Evolutionary conservation across 1,284 basidiomycete species (phyloP).

Genomic region (Puccinia novopanici): DNA sequence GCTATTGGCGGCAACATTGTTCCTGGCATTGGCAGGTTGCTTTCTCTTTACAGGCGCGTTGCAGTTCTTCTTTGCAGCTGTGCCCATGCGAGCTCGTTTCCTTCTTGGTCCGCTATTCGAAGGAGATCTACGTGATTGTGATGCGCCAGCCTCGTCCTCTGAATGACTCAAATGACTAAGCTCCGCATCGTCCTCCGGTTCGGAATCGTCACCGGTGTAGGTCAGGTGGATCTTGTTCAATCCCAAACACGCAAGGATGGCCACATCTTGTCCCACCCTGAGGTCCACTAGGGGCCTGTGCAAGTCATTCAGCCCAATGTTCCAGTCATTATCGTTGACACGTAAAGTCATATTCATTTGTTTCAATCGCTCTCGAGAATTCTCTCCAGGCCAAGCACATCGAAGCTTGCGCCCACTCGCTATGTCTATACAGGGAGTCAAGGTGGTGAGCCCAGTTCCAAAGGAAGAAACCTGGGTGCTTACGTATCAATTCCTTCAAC

Average conservation of each 20-base stretch:
- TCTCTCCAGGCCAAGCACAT: background rate
- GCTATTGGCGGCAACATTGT: no score
- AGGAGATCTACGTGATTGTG: no score
- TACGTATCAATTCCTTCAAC: background rate
- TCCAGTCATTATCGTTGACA: background rate
- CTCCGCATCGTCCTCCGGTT: no score
- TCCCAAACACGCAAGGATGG: background rate
- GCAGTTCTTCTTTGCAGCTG: no score
- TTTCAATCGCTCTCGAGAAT: background rate
- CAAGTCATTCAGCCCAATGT: background rate
- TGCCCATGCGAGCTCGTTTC: no score
- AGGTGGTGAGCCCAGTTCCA: background rate
- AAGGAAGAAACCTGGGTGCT: background rate
- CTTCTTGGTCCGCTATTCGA: no score
- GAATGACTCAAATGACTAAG: no score
- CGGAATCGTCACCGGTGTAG: background rate
- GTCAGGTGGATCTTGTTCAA: conserved; percentile 10
- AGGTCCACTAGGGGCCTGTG: background rate
- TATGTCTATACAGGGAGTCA: no score
- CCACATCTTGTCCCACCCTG: background rate
- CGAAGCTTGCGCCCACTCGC: background rate
- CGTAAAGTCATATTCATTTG: background rate
- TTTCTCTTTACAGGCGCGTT: no score
- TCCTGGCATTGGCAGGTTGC: no score
- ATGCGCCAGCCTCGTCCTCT: no score